Evolutionary conservation across 306 rosid genomes (phyloP), one percentile per base, ranked within the genome.

Genomic region (Luffa acutangula): DNA sequence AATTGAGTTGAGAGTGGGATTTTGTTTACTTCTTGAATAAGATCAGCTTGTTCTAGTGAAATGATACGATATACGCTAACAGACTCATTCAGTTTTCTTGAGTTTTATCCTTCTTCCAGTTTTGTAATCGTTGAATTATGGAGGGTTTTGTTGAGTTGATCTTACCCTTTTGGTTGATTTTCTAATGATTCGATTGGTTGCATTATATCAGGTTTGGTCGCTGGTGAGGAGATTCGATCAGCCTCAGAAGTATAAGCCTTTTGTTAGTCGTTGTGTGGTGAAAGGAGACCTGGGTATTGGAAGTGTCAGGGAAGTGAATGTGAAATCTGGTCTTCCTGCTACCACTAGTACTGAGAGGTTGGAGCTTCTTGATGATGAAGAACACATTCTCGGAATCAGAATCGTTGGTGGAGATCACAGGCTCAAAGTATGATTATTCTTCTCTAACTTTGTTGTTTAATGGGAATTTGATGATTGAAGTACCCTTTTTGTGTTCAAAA

Each of bases 251-350:
- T 93, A 93, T 78, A 93, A 93, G 80, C 98, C 98, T 21, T 93
- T 93, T 89, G 90, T 93, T 7, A 93, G 97, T 85, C 86, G 95
- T 80, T 93, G 98, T 71, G 83, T 87, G 59, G 82, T 93, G 90
- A 87, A 74, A 78, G 98, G 97, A 33, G 92, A 90, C 76, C 94
- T 93, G 86, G 92, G 93, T 60, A 91, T 93, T 84, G 98, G 98
- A 75, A 91, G 97, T 58, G 88, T 93, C 58, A 89, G 98, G 85
- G 98, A 93, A 83, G 98, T 93, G 78, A 90, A 93, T 88, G 98
- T 93, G 69, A 93, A 90, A 86, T 93, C 98, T 83, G 98, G 98
- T 3, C 97, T 93, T 87, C 98, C 98, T 45, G 98, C 98, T 43
- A 93, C 98, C 9, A 93, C 97, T 45, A 93, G 97, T 82, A 93